phyloP scores from a whole-genome alignment of 768 basidiomycete species.

The Calocera viscosa region DNA sequence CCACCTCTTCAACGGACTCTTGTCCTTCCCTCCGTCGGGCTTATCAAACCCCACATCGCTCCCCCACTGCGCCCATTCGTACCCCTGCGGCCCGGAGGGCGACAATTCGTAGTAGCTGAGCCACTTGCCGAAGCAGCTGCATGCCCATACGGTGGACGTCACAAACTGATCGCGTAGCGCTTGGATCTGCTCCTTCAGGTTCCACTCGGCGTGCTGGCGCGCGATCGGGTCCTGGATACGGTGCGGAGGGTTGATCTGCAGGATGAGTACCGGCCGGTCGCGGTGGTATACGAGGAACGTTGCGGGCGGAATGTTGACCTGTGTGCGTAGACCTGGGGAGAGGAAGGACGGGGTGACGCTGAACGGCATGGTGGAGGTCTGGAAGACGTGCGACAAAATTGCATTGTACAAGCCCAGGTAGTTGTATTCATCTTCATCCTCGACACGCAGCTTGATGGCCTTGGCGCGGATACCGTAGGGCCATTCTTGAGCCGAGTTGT shows the following conservation, averaged over 20 bases:
- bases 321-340: not conserved
- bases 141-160: not conserved
- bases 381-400: not conserved
- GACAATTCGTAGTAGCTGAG: not conserved
- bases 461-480: not conserved
- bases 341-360: not conserved
- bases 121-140: not conserved
- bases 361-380: not conserved
- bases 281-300: not conserved
- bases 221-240: not conserved
- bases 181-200: not conserved
- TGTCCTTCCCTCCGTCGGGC: not conserved
- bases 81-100: not conserved
- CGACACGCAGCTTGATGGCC: not conserved
- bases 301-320: not conserved
- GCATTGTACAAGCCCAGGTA: not conserved
- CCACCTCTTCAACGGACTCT: not conserved
- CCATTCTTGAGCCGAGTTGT: not conserved
- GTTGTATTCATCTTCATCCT: not conserved
- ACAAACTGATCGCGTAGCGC: not conserved
- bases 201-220: not conserved
- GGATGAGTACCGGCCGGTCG: not conserved
- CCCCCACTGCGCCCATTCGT: not conserved
- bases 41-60: not conserved
- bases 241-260: not conserved